Evolutionary conservation across 1,139 yeast genomes (phyloP).

Genomic region (Saccharomyces pastorianus): DNA sequence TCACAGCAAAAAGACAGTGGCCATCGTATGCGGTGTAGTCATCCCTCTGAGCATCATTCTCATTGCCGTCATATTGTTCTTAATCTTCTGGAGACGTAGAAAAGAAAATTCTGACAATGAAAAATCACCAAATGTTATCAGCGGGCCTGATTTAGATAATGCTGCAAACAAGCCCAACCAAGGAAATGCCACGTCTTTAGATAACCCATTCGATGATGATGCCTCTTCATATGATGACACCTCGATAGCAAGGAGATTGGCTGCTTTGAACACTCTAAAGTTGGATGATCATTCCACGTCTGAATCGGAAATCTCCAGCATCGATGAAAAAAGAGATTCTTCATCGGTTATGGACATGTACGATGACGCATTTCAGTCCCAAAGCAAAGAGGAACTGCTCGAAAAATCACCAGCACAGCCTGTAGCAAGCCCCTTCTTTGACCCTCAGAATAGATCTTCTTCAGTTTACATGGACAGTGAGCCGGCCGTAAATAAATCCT

Average conservation of each 20-base stretch:
- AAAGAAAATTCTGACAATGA: conserved; percentile 33
- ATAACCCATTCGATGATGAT: conserved; percentile 32
- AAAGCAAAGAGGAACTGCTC: conserved; percentile 28
- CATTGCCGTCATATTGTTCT: conserved; percentile 41
- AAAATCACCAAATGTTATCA: conserved; percentile 16
- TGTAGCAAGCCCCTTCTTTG: conserved; percentile 11
- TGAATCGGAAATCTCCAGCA: conserved; percentile 34
- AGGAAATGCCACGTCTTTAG: conserved; percentile 15
- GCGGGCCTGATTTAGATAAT: conserved; percentile 34
- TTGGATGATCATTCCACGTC: conserved; percentile 37
- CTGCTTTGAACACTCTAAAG: conserved; percentile 46
- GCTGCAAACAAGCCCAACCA: conserved; percentile 38
- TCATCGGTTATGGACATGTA: conserved; percentile 17
- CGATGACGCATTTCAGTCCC: no score
- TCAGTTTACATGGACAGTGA: conserved; percentile 27
- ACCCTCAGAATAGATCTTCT: conserved; percentile 19
- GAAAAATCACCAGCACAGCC: conserved; percentile 2
- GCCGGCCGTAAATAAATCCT: conserved; percentile 46
- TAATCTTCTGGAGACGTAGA: conserved; percentile 52
- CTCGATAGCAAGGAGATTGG: conserved; percentile 38
- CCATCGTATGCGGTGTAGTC: conserved; percentile 84
- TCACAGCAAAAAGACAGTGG: conserved; percentile 39
- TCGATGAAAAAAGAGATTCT: conserved; percentile 27
- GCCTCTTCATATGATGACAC: conserved; percentile 23
- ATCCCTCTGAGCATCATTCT: conserved; percentile 54